Percentiles rank a stretch among this genome's conserved stretches.
Evolutionary conservation across 495 filamentous ascomycete genomes (phyloP).

Genomic region (Trichoderma asperelloides): DNA sequence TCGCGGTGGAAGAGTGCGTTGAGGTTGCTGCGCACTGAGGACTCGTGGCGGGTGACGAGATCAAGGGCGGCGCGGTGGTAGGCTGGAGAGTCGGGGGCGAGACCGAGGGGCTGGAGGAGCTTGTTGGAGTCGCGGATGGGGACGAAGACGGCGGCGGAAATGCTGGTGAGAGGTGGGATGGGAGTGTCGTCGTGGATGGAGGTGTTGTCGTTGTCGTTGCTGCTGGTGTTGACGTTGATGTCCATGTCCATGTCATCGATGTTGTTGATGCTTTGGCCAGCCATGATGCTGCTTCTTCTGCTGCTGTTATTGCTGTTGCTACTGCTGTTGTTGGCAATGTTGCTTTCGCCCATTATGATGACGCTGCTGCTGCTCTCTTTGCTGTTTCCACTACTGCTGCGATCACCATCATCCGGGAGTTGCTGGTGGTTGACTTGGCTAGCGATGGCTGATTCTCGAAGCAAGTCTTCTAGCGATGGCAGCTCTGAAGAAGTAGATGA

Average conservation of each 20-base stretch:
- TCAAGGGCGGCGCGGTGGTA: background rate
- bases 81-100: background rate
- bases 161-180: background rate
- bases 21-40: background rate
- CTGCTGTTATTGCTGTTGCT: background rate
- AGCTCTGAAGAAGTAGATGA: too few relatives aligned
- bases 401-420: too few relatives aligned
- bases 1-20: background rate
- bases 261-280: too few relatives aligned
- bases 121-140: background rate
- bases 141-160: constrained; percentile 2
- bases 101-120: background rate
- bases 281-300: too few relatives aligned
- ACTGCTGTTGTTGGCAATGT: background rate
- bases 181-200: background rate
- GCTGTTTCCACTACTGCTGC: background rate
- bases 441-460: too few relatives aligned
- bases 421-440: too few relatives aligned
- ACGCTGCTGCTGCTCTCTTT: background rate
- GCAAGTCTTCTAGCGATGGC: too few relatives aligned
- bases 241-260: background rate
- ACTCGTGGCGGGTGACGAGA: background rate
- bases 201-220: background rate
- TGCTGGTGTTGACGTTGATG: background rate
- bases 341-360: background rate